phyloP scores from a whole-genome alignment of 2,329 filamentous ascomycete genomes.

The Fusarium sp. region DNA sequence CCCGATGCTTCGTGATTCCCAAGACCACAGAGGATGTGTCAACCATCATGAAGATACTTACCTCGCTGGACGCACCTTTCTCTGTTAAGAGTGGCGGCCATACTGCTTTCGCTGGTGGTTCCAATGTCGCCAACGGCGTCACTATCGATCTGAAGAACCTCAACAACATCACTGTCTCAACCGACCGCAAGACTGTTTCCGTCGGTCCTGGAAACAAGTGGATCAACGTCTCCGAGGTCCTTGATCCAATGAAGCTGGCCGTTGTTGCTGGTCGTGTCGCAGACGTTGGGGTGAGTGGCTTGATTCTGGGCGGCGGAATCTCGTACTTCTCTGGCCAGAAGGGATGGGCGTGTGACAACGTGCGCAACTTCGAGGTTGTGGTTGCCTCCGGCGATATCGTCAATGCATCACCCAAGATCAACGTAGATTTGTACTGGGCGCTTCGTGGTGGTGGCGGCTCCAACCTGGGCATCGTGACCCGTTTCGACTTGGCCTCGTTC shows the following conservation, averaged over 20 bases:
- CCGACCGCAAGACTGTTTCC: conserved; percentile 22
- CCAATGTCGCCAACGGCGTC: conserved; percentile 58
- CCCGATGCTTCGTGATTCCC: conserved; percentile 14
- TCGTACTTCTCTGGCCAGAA: conserved; percentile 56
- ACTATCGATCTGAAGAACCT: conserved; percentile 61
- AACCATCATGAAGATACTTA: conserved; percentile 1
- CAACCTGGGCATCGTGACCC: conserved; percentile 40
- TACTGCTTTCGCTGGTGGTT: conserved; percentile 59
- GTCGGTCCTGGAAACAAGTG: conserved; percentile 26
- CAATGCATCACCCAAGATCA: conserved; percentile 7
- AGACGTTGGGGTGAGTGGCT: conserved; percentile 52
- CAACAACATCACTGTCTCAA: conserved; percentile 32
- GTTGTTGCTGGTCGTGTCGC: conserved; percentile 37
- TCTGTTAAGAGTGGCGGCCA: conserved; percentile 67
- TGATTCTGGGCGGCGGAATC: conserved; percentile 55
- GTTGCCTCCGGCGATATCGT: conserved; percentile 61
- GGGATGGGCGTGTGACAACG: conserved; percentile 63
- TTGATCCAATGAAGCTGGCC: conserved; percentile 14
- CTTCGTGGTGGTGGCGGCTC: conserved; percentile 27
- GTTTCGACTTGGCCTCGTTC: conserved; percentile 51
- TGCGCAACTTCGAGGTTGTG: conserved; percentile 62
- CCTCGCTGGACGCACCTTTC: conserved; percentile 51
- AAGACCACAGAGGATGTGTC: conserved; percentile 3
- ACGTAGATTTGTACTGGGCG: conserved; percentile 26
- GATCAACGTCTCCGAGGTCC: conserved; percentile 18